phyloP scores from a whole-genome alignment of 1,139 yeast species.

The Sugiyamaella sp. region DNA sequence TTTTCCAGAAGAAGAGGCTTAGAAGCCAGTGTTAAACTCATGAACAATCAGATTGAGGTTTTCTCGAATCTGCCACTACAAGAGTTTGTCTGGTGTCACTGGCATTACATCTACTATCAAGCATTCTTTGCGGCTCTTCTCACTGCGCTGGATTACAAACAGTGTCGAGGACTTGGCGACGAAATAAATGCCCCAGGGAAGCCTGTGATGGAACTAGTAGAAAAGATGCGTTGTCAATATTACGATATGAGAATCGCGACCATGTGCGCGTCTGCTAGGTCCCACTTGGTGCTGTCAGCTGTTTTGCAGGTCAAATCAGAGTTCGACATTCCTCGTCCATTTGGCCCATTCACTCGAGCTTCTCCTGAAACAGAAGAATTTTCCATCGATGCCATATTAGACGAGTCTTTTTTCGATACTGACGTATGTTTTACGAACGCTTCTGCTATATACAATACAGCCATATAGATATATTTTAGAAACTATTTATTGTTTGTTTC shows the following conservation, averaged over 20 bases:
- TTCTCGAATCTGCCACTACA: constrained; percentile 13
- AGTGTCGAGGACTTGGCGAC: neutral
- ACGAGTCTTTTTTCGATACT: constrained; percentile 8
- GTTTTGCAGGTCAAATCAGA: constrained; percentile 14
- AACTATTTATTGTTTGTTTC: too few species aligned
- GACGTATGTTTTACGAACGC: constrained; percentile 11
- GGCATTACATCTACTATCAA: constrained; percentile 20
- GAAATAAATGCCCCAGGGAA: constrained; percentile 7
- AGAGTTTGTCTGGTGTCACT: constrained; percentile 23
- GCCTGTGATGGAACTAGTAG: constrained; percentile 14
- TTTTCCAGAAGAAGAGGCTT: constrained; percentile 19
- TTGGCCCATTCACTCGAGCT: constrained; percentile 13
- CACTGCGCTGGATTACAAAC: constrained; percentile 15
- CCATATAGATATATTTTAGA: constrained; percentile 8
- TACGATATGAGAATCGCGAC: constrained; percentile 21
- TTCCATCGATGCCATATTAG: constrained; percentile 6
- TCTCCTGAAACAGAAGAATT: neutral
- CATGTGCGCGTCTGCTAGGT: constrained; percentile 23
- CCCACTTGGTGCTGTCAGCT: constrained; percentile 21
- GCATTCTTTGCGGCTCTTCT: constrained; percentile 20
- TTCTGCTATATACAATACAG: constrained; percentile 13
- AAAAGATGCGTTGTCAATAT: constrained; percentile 14
- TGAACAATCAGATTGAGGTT: constrained; percentile 14
- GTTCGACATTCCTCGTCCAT: constrained; percentile 19
- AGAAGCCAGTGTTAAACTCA: constrained; percentile 8